Evolutionary conservation across 176 grass and related monocot species (phyloP), one percentile per base, ranked within the genome.

Genomic region (Neostapfia colusana): DNA sequence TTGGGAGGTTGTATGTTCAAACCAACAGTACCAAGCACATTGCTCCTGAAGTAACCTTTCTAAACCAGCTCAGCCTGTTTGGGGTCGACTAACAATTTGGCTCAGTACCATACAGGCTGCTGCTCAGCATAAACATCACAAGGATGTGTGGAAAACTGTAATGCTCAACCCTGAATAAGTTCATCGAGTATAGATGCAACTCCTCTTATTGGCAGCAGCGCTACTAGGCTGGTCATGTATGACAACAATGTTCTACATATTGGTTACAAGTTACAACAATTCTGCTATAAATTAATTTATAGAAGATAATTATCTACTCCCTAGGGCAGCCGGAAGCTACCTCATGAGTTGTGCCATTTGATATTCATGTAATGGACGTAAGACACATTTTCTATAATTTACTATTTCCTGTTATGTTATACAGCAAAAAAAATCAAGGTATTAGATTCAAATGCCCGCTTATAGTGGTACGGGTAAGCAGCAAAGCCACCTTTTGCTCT

Each of bases 181-280:
- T 60, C 63, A 54, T 39, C 2, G 17, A 31, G 36, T 53, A 11
- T 1, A 18, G 6, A 8, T 42, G 35, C 24, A 54, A 44, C 31
- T 61, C 17, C 9, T 63, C 54, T 70, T n/a, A 25, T 31, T 56
- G 35, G 27, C 40, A 71, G 3, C 66, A 83, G 28, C 62, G 7
- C 18, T 5, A 75, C 14, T 42, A 44, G 46, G 20, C 64, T 44
- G 31, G 46, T 11, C 21, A 5, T 63, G 60, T 31, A 31, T 17
- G 70, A 58, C 26, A 58, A 58, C 23, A 58, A 58, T 26, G 23
- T 26, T 58, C 8, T n/a, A 67, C 41, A 72, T 62, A 64, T 16
- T 74, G 68, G 67, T 74, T 88, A 83, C 80, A 82, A 78, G 67
- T 74, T 88, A 83, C 80, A 82, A 78, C 74, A 82, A 82, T 45